A percentile compares a stretch with the other conserved stretches of the same genome.
Conservation (phyloP, 257 asterid genomes). For the Forsythia viridissima region DNA sequence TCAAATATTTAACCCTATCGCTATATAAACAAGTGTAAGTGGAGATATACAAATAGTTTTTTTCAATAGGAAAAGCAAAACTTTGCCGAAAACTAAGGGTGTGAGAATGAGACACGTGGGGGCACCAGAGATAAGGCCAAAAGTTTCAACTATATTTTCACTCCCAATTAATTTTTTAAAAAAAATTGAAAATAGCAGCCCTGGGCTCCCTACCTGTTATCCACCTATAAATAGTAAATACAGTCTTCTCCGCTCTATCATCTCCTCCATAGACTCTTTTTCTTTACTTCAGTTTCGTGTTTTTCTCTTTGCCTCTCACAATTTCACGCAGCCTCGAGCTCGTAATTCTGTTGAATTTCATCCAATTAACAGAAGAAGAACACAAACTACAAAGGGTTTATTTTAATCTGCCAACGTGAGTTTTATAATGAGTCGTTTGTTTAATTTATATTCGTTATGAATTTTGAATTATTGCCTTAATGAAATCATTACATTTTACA, state of each 20-base stretch:
- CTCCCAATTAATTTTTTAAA: not conserved
- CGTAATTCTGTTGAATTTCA: not conserved
- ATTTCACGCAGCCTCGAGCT: too few relatives aligned
- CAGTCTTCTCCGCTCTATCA: not conserved
- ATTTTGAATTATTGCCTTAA: not conserved
- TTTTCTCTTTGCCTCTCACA: constrained; percentile 1
- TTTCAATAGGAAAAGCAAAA: not conserved
- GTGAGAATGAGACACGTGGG: not conserved
- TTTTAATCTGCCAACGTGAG: not conserved
- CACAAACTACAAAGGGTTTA: not conserved
- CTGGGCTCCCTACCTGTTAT: too few relatives aligned
- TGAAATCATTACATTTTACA: not conserved
- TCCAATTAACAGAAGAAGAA: not conserved
- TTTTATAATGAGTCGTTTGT: not conserved
- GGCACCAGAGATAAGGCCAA: not conserved
- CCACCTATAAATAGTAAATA: not conserved
- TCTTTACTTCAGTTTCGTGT: not conserved
- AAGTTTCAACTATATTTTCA: not conserved
- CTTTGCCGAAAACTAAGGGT: not conserved
- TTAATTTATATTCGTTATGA: not conserved
- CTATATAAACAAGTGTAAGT: too few relatives aligned
- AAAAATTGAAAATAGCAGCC: not conserved
- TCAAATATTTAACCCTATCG: too few relatives aligned
- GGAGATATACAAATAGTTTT: too few relatives aligned
- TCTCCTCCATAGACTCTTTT: not conserved